Percentiles rank a stretch among this genome's conserved stretches.
Conservation (phyloP, 192 early-diverging fungal genomes). For the Lunasporangiospora selenospora region DNA sequence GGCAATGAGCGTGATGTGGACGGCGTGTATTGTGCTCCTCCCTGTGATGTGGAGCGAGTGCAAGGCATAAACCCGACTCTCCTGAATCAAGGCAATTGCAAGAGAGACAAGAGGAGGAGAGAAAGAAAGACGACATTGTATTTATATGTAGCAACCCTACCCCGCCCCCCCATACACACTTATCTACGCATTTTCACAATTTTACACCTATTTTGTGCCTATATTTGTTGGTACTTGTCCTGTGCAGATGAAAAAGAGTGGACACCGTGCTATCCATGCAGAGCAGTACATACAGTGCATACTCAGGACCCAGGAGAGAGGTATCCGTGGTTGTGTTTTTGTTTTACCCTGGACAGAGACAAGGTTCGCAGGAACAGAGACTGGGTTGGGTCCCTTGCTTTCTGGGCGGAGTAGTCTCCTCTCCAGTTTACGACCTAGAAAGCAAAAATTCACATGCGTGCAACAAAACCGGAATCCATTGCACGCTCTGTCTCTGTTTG, state of each 20-base stretch:
- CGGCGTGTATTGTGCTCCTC: slow-evolving; percentile 47
- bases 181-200: too few relatives aligned
- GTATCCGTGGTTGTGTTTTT: too few relatives aligned
- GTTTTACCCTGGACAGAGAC: too few relatives aligned
- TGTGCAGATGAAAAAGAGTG: too few relatives aligned
- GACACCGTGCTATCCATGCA: background rate
- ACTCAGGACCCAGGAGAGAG: background rate
- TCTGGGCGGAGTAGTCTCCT: too few relatives aligned
- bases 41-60: slow-evolving; percentile 62
- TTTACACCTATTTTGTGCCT: background rate
- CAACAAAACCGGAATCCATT: too few relatives aligned
- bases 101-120: background rate
- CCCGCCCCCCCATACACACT: background rate
- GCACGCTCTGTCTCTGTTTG: too few relatives aligned
- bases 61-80: slow-evolving; percentile 45
- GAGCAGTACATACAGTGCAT: background rate
- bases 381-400: too few relatives aligned
- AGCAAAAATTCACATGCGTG: too few relatives aligned
- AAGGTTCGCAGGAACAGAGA: too few relatives aligned
- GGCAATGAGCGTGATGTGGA: slow-evolving; percentile 55
- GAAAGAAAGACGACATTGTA: background rate
- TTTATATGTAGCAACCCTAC: background rate
- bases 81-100: background rate
- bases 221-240: background rate
- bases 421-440: too few relatives aligned